phyloP scores from a whole-genome alignment of 2,329 filamentous ascomycete species.

The Metarhizium guizhouense region DNA sequence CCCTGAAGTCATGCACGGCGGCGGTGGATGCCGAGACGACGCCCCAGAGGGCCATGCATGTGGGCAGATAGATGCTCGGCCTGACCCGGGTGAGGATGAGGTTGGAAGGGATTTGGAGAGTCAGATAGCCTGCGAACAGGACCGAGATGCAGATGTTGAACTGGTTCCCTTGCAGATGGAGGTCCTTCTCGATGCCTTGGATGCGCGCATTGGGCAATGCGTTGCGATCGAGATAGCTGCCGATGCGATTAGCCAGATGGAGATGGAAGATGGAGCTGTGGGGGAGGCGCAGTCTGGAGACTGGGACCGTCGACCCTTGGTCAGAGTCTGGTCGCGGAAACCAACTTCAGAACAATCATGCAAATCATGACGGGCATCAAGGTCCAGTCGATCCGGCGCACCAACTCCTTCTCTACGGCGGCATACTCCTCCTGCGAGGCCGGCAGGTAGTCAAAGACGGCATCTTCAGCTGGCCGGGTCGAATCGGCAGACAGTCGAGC shows the following conservation, averaged over 20 bases:
- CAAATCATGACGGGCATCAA: constrained; percentile 6
- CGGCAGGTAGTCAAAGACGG: constrained; percentile 2
- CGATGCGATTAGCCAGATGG: background rate
- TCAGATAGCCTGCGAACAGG: constrained; percentile 26
- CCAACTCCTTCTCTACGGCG: constrained; percentile 3
- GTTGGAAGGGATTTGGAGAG: constrained; percentile 27
- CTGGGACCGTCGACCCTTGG: no score
- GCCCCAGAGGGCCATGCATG: constrained; percentile 28
- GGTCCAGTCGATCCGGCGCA: constrained; percentile 3
- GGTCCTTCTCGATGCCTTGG: constrained; percentile 4
- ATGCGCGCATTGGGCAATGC: constrained; percentile 5
- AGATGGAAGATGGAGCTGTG: background rate
- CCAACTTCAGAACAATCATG: constrained; percentile 7
- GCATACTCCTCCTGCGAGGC: background rate
- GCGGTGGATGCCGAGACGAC: constrained; percentile 32
- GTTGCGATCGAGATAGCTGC: constrained; percentile 7
- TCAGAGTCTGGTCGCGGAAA: background rate
- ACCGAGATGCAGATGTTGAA: constrained; percentile 20
- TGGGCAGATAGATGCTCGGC: constrained; percentile 34
- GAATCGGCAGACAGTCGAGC: background rate
- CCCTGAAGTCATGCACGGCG: constrained; percentile 29
- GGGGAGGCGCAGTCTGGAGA: background rate
- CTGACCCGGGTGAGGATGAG: constrained; percentile 29
- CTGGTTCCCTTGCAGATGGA: background rate
- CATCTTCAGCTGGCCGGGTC: background rate